Evolutionary conservation across 495 filamentous ascomycete species (phyloP).

Genomic region (Tuber aestivum): DNA sequence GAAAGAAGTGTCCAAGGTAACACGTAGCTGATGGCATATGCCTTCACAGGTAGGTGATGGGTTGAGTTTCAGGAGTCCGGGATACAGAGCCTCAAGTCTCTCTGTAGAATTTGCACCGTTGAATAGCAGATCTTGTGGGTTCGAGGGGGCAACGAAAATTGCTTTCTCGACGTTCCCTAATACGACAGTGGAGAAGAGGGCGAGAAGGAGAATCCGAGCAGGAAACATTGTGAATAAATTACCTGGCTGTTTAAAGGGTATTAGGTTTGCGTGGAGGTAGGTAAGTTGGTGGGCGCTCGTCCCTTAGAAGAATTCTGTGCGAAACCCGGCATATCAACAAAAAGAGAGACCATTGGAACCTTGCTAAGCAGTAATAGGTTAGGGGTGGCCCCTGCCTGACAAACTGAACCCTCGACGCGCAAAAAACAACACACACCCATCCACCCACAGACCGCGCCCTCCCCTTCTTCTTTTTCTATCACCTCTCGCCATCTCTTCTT

Average conservation of each 20-base stretch:
- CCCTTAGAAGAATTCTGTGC: neutral
- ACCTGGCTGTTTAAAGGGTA: neutral
- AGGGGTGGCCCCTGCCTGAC: conserved; percentile 37
- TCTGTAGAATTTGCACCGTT: conserved; percentile 36
- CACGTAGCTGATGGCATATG: conserved; percentile 26
- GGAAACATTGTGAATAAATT: neutral
- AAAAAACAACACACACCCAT: conserved; percentile 41
- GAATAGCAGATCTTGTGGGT: conserved; percentile 24
- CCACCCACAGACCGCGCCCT: conserved; percentile 39
- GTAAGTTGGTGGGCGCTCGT: neutral
- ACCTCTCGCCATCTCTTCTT: conserved; percentile 36
- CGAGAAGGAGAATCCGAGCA: conserved; percentile 10
- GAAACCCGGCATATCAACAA: conserved; percentile 16
- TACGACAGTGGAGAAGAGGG: conserved; percentile 47
- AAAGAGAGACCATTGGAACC: conserved; percentile 25
- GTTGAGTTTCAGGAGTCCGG: conserved; percentile 58
- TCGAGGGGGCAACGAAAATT: conserved; percentile 70
- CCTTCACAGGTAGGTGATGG: conserved; percentile 38
- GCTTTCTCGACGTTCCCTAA: conserved; percentile 76
- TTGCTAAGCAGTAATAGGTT: conserved; percentile 36
- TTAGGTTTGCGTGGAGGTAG: neutral
- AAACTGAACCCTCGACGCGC: conserved; percentile 41
- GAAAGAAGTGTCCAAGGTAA: conserved; percentile 35
- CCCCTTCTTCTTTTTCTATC: conserved; percentile 37
- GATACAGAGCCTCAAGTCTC: conserved; percentile 58